Base-by-base conservation (phyloP, 2,329 filamentous ascomycete genomes). In the Aspergillus japonicus region DNA sequence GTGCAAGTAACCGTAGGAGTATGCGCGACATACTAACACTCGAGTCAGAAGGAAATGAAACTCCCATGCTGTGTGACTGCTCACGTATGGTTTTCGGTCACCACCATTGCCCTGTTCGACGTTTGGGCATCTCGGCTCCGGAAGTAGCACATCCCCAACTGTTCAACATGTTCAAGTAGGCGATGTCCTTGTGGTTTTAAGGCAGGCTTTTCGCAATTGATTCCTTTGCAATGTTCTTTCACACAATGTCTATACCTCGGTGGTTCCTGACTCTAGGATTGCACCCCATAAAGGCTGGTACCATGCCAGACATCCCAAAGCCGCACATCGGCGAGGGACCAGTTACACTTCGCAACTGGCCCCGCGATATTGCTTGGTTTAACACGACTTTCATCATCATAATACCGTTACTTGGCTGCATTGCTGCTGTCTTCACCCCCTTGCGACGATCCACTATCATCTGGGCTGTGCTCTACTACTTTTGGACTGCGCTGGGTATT, bases 311-410 rank as follows among this genome's bases (percentile, higher is more conserved):
- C 33, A 16, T 5, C 14, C 39, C 14, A 16, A 19, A 19, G 5
- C 39, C 39, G 6, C 39, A 3, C 39, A 19, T 44, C 39, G 10
- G 39, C 1, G 39, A 44, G 39, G 3, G 5, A 19, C 39, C 39
- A 16, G 2, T 44, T 2, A 44, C 39, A 44, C 6, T 44, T 8
- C 39, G 16, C 6, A 44, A 44, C 39, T 44, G 39, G 39, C 39
- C 19, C 39, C 29, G 29, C 50, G 47, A 47, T 14, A 47, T 60
- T 11, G 26, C 26, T 49, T 56, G 54, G 53, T 56, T 57, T 21
- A 60, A 60, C 31, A 47, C 53, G n/a, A 54, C 50, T 12, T 54
- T 57, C 23, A 23, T 60, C 11, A 31, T 60, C 10, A 42, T 35
- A 8, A 57, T 60, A 14, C 58, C 58, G 6, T 31, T 60, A 2